Conservation (phyloP, 2,329 filamentous ascomycete species). For the Zymoseptoria pseudotritici region DNA sequence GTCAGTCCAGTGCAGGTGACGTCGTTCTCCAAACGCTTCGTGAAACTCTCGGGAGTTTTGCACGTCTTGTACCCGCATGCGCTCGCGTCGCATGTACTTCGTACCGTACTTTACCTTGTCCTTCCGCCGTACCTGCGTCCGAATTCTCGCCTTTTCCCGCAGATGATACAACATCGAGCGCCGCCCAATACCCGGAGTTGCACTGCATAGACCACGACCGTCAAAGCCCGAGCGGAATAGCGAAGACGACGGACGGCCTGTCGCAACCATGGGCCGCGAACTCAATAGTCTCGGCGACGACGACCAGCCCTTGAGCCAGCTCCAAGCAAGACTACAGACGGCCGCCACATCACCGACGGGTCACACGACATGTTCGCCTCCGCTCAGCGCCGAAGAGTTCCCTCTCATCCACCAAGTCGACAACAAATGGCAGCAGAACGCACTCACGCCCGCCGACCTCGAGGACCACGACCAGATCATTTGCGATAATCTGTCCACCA, state of each 20-base stretch:
- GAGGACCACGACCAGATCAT: constrained; percentile 14
- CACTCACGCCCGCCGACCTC: not conserved
- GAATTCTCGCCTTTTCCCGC: not conserved
- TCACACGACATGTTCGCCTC: not conserved
- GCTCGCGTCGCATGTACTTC: not conserved
- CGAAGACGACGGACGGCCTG: not conserved
- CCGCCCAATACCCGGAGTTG: not conserved
- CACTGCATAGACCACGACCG: not conserved
- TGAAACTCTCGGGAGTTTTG: no score
- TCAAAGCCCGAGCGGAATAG: not conserved
- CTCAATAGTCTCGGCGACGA: not conserved
- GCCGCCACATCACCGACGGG: no score
- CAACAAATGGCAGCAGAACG: constrained; percentile 21
- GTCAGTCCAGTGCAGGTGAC: no score
- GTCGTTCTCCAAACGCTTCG: no score
- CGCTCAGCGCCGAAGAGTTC: not conserved
- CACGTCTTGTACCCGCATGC: no score
- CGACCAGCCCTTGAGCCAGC: not conserved
- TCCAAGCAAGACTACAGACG: not conserved
- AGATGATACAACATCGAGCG: not conserved
- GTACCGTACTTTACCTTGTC: not conserved
- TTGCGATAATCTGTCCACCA: constrained; percentile 9
- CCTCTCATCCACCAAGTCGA: constrained; percentile 23
- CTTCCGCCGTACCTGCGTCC: not conserved
- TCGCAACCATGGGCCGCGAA: not conserved